A percentile compares a stretch with the other conserved stretches of the same genome.
These are phyloP conservation scores for Ligustrum vulgare DNA, from an alignment of 257 asterid genomes.

Conservation along the genomic window DNA sequence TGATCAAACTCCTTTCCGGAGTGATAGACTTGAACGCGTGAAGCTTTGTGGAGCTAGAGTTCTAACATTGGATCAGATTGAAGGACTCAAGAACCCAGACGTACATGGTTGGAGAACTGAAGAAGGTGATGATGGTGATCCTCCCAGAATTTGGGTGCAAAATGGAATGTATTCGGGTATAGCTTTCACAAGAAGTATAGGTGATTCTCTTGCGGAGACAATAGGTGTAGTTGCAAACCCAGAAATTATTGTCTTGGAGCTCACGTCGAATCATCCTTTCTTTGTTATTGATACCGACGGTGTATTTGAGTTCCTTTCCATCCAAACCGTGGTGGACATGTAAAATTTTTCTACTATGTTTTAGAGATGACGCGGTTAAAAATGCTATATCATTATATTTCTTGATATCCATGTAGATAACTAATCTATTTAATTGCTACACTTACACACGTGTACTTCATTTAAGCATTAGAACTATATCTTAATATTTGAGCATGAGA, in stretches of 20 bases:
- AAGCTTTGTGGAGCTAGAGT: constrained; percentile 96
- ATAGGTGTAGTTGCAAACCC: constrained; percentile 93
- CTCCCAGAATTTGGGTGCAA: constrained; percentile 95
- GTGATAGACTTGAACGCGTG: constrained; percentile 83
- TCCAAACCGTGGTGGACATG: constrained; percentile 96
- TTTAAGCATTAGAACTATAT: background rate
- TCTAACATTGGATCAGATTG: constrained; percentile 95
- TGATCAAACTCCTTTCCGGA: constrained; percentile 90
- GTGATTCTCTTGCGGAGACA: constrained; percentile 93
- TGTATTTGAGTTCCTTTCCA: constrained; percentile 91
- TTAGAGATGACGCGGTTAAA: background rate
- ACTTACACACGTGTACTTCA: background rate
- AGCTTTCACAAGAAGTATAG: constrained; percentile 94
- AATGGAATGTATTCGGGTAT: constrained; percentile 99
- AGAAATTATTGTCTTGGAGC: constrained; percentile 83
- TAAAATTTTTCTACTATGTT: constrained; percentile 30
- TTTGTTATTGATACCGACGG: constrained; percentile 94
- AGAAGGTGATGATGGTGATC: constrained; percentile 97
- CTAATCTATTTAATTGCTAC: background rate
- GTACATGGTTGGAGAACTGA: constrained; percentile 95
- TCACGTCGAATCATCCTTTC: constrained; percentile 71
- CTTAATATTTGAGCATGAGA: background rate
- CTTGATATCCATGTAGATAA: background rate
- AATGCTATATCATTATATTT: constrained; percentile 5
- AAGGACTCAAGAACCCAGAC: constrained; percentile 84